Evolutionary conservation across 139 green algal genomes (phyloP), one percentile per base, ranked within the genome.

Genomic region (Haematococcus sp.): DNA sequence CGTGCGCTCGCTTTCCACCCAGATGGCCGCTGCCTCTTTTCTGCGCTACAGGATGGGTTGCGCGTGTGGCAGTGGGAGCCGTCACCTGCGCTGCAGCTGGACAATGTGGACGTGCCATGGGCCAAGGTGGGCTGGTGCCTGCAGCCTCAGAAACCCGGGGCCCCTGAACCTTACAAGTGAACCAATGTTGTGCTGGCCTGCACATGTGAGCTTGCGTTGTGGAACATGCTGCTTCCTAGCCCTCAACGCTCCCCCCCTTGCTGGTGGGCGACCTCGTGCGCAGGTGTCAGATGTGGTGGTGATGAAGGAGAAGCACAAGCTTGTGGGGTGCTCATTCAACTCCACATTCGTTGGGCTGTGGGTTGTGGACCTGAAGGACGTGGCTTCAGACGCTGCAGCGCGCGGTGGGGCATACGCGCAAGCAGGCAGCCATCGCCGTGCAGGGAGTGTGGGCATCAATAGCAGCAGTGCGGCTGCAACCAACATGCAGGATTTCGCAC

Each of bases 41-140:
- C 69, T 34, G 86, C 88, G 7, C 54, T 88, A 49, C 31, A 82
- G 77, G 86, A 92, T 46, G 79, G 82, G 0, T 71, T 90, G 52
- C 73, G 85, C 25, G 87, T 92, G 32, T 94, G 87, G 86, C 56
- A 69, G 1, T 92, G 80, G 79, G 92, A 97, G 79, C 71, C 55
- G 1, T 23, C 51, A 2, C 89, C 89, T 17, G 52, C 79, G 64
- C 49, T 73, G 52, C 74, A 80, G 52, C 75, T 84, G n/a, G 89
- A 94, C 71, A 82, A 68, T 16, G 83, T 95, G 34, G 81, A 91
- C 35, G 59, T 92, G 27, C 75, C 80, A 2, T 96, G 90, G 91
- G 73, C 60, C 55, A 86, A 85, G 76, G 71, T 89, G 7, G 1
- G 28, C 20, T 49, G 40, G 40, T n/a, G n/a, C n/a, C n/a, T n/a